Percentiles rank a stretch among this genome's conserved stretches.
phyloP scores from a whole-genome alignment of 495 filamentous ascomycete genomes.

The Daldinia vernicosa region DNA sequence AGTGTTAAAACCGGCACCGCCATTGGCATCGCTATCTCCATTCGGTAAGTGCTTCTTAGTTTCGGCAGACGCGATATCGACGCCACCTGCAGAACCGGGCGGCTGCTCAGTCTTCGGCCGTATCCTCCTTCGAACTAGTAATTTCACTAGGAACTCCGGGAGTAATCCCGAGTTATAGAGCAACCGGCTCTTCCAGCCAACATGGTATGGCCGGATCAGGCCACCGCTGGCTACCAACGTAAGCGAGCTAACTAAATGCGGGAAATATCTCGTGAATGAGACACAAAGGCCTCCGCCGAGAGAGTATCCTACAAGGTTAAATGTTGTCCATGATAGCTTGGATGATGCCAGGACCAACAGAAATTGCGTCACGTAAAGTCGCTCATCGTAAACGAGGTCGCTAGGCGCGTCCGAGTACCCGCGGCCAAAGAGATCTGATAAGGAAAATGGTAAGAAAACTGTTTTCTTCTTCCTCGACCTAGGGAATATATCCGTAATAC shows the following conservation, averaged over 20 bases:
- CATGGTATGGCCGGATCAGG: constrained; percentile 70
- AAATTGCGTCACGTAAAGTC: constrained; percentile 79
- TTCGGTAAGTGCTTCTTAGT: constrained; percentile 44
- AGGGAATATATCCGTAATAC: neutral
- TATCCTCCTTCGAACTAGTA: constrained; percentile 65
- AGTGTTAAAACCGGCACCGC: constrained; percentile 51
- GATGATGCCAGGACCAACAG: constrained; percentile 76
- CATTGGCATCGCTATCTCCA: constrained; percentile 48
- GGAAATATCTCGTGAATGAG: constrained; percentile 77
- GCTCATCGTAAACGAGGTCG: constrained; percentile 73
- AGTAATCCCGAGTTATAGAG: constrained; percentile 68
- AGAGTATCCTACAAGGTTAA: constrained; percentile 83
- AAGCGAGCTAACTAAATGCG: constrained; percentile 69
- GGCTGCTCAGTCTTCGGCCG: constrained; percentile 44
- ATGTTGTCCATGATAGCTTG: constrained; percentile 72
- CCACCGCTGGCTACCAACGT: constrained; percentile 81
- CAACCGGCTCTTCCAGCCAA: constrained; percentile 65
- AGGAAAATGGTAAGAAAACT: constrained; percentile 4
- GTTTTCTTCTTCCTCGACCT: neutral
- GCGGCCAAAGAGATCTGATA: constrained; percentile 74
- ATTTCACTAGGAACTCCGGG: constrained; percentile 64
- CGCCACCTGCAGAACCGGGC: constrained; percentile 36
- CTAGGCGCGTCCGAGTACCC: constrained; percentile 78
- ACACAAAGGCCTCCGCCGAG: constrained; percentile 82
- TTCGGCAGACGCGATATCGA: constrained; percentile 25